phyloP scores from a whole-genome alignment of 1,284 basidiomycete genomes.

The Anthracocystis setariae region DNA sequence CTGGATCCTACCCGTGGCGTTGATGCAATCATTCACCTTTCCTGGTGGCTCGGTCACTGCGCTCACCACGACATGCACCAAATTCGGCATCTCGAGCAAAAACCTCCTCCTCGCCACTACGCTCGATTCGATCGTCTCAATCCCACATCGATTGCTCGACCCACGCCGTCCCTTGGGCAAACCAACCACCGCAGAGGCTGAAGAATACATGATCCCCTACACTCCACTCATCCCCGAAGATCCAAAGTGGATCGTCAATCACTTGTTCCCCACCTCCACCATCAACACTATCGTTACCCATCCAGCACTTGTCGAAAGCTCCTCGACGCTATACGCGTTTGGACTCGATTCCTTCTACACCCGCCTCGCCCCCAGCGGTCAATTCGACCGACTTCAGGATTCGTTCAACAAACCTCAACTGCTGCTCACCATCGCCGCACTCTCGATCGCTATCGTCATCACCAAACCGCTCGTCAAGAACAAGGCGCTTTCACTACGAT shows the following conservation, averaged over 20 bases:
- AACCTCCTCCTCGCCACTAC: constrained; percentile 88
- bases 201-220: constrained; percentile 87
- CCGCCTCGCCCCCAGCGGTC: constrained; percentile 83
- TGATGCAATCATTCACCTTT: constrained; percentile 79
- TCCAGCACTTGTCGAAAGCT: constrained; percentile 88
- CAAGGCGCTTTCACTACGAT: constrained; percentile 26
- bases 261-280: constrained; percentile 73
- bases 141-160: constrained; percentile 81
- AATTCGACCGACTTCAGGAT: constrained; percentile 83
- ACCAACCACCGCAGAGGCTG: constrained; percentile 79
- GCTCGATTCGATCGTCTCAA: constrained; percentile 78
- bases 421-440: constrained; percentile 80
- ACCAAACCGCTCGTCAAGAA: constrained; percentile 69
- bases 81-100: constrained; percentile 86
- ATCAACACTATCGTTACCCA: constrained; percentile 73
- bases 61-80: constrained; percentile 76
- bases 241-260: constrained; percentile 79
- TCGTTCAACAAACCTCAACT: constrained; percentile 91
- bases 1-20: constrained; percentile 62
- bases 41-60: constrained; percentile 74
- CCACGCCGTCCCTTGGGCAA: constrained; percentile 82
- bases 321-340: constrained; percentile 84
- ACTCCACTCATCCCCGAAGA: constrained; percentile 81
- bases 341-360: constrained; percentile 89
- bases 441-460: constrained; percentile 79